Base-by-base conservation (phyloP, 1,139 yeast genomes). In the Candida dubliniensis region DNA sequence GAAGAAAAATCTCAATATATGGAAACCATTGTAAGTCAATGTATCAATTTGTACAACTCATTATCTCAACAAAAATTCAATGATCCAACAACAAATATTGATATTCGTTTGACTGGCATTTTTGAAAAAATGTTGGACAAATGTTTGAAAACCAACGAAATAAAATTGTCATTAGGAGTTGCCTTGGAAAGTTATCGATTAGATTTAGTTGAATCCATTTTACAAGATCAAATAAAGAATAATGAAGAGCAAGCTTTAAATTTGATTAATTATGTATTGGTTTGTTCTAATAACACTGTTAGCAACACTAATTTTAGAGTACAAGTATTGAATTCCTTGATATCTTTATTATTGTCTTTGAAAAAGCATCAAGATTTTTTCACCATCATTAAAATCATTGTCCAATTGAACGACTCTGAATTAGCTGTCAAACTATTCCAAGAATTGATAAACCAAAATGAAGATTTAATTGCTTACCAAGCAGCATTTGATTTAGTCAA, bases 401-500 rank as follows among this genome's bases (percentile, higher is more conserved):
- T 93, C 37, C 96, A 89, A 63, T 74, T 93, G 59, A 89, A 90
- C 61, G 95, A 90, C 61, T 70, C 82, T 34, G 66, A 71, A 12
- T 74, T 87, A 53, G 96, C 96, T 4, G 74, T 79, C 34, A 72
- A 76, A 45, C 70, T 90, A 43, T 88, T 93, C 61, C 76, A 79
- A 54, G 78, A 78, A 51, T 73, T 87, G 48, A 61, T 88, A 41
- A 50, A 55, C 2, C 67, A 72, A 30, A 54, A 64, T 15, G 69
- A 68, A 43, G 67, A 57, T 36, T 68, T 82, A 53, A 74, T 87
- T 49, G 96, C 96, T 4, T 88, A 82, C 63, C 99, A 93, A 70
- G 89, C 95, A 46, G 98, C 98, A 1, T 93, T 93, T 66, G 99
- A 93, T 63, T 77, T 93, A 52, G 98, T 90, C 4, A 83, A 83